Percentiles rank a stretch among this genome's conserved stretches.
Evolutionary conservation across 2,329 filamentous ascomycete species (phyloP).

Genomic region (Hypoxylon sp.): DNA sequence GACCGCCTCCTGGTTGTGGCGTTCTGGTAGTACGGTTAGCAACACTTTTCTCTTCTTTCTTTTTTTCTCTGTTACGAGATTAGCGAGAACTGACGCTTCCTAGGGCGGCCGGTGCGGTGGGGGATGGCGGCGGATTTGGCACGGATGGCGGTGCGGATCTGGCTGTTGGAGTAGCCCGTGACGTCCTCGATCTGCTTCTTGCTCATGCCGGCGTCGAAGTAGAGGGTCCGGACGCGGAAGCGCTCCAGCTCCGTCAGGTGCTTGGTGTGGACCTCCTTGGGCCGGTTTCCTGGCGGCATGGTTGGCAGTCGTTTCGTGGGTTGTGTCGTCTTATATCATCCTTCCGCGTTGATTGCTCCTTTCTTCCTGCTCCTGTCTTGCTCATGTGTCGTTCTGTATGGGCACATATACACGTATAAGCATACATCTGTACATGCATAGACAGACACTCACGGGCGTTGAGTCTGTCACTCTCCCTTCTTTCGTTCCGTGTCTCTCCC

Average conservation of each 20-base stretch:
- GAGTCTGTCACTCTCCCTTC: no score
- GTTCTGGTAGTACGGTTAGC: neutral
- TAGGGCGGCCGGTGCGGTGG: conserved; percentile 39
- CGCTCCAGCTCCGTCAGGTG: conserved; percentile 42
- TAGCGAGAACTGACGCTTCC: conserved; percentile 35
- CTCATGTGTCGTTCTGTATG: no score
- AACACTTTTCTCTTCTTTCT: neutral
- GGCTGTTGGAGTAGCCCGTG: conserved; percentile 42
- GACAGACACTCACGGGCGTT: no score
- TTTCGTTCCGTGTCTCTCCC: no score
- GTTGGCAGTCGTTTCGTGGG: no score
- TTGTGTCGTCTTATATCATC: neutral
- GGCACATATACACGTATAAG: no score
- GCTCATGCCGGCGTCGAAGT: conserved; percentile 40
- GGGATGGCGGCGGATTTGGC: conserved; percentile 36
- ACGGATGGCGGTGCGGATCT: conserved; percentile 41
- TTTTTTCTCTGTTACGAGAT: no score
- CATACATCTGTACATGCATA: no score
- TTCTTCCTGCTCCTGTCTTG: neutral
- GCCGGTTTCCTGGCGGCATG: conserved; percentile 24
- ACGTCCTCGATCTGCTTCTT: conserved; percentile 40
- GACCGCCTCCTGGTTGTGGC: neutral
- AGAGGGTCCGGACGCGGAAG: conserved; percentile 43
- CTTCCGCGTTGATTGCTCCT: neutral
- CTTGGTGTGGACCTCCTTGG: conserved; percentile 42